Base-by-base conservation (phyloP, 208 protist genomes). In the Phytomonas sp. region DNA sequence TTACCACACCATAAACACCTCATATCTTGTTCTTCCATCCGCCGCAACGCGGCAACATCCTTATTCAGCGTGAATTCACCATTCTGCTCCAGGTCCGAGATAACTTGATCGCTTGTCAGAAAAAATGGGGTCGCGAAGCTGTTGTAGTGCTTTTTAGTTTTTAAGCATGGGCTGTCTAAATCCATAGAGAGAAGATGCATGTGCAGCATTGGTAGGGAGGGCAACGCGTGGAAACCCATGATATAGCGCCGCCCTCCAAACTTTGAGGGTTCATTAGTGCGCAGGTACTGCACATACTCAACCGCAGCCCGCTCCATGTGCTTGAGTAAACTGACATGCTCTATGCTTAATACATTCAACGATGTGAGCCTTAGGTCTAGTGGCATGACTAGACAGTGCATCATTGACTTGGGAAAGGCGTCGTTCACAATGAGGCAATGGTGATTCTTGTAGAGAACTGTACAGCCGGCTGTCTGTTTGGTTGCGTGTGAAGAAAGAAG, bases 121-220 rank as follows among this genome's bases (percentile, higher is more conserved):
- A 96, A 96, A 64, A 96, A 96, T 36, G 79, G 82, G 7, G 91
- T 96, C 36, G 88, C 83, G 59, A 96, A 96, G 75, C 79, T 92
- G 80, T 96, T 96, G 81, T 96, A 96, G 77, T 96, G 91, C 74
- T 90, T 89, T 72, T 89, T 90, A 34, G 66, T 87, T 75, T 94
- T 94, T 30, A 96, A 60, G 63, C 76, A 89, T 1, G 84, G 78
- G 46, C 85, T 89, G 60, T 89, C 85, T 26, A 96, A 81, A 66
- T 96, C 91, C 66, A 93, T 72, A 11, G 84, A 85, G 43, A 94
- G 68, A 56, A 96, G 75, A 60, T 96, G 91, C 77, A 96, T 80
- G 79, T 96, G 91, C 56, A 96, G 81, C 74, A 88, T 85, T 4
- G 88, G 87, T 34, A 96, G 68, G 8, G 91, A 96, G 0, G 91